Evolutionary conservation across 164 flowering plant genomes (phyloP).

Genomic region (Vitis labrusca): DNA sequence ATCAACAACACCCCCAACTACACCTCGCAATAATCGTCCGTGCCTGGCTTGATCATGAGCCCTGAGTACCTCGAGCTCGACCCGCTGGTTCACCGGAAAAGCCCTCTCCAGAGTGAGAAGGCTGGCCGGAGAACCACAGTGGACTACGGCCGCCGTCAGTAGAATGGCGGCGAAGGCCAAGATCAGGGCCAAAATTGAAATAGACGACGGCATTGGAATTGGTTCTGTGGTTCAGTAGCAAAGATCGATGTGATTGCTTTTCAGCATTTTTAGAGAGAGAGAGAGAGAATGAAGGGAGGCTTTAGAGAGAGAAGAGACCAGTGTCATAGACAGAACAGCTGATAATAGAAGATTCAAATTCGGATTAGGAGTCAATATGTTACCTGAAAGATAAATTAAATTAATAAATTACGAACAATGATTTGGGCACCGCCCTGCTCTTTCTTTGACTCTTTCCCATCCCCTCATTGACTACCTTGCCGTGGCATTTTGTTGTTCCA

Average conservation of each 20-base stretch:
- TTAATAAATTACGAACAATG: no score
- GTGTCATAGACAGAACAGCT: not conserved
- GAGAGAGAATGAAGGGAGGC: slow-evolving; percentile 20
- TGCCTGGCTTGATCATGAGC: slow-evolving; percentile 54
- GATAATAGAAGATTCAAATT: not conserved
- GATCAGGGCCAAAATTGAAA: slow-evolving; percentile 3
- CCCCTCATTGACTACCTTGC: no score
- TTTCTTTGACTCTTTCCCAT: no score
- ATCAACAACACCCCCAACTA: slow-evolving; percentile 56
- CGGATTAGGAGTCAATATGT: no score
- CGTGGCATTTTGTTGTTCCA: no score
- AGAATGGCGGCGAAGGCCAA: slow-evolving; percentile 21
- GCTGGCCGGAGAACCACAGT: slow-evolving; percentile 25
- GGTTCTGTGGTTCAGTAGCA: not conserved
- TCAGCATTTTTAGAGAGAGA: slow-evolving; percentile 15
- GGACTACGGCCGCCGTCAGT: slow-evolving; percentile 16
- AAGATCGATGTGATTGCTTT: slow-evolving; percentile 5
- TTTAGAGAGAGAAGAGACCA: slow-evolving; percentile 5
- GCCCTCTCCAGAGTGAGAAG: slow-evolving; percentile 47
- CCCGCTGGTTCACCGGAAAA: slow-evolving; percentile 35
- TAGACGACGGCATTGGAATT: slow-evolving; percentile 2
- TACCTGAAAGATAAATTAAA: no score
- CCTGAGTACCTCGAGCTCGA: slow-evolving; percentile 36
- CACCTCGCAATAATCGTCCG: slow-evolving; percentile 43
- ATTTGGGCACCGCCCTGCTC: no score